phyloP scores from a whole-genome alignment of 2,329 filamentous ascomycete species.

The Aspergillus fischeri region DNA sequence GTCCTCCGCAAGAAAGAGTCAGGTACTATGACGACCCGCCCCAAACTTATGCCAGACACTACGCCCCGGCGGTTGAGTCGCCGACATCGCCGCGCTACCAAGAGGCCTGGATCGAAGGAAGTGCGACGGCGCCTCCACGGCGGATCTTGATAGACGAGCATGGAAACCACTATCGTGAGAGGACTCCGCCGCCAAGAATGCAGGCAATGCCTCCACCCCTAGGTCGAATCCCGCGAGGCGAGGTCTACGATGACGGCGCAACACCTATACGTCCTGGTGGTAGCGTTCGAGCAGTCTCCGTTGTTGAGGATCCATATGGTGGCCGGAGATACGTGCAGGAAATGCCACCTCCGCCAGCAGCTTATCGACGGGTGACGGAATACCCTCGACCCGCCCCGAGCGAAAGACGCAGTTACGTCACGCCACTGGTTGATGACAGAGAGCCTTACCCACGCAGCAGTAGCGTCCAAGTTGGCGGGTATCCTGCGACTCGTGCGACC shows the following conservation, averaged over 20 bases:
- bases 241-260: conserved; percentile 32
- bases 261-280: conserved; percentile 23
- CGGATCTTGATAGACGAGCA: conserved; percentile 77
- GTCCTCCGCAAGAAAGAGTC: conserved; percentile 32
- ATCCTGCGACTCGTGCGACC: conserved; percentile 31
- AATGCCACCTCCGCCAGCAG: conserved; percentile 40
- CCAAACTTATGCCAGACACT: conserved; percentile 30
- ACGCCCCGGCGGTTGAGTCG: conserved; percentile 35
- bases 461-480: conserved; percentile 42
- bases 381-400: conserved; percentile 27
- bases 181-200: conserved; percentile 39
- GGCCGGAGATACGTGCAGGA: conserved; percentile 41
- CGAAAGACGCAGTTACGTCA: conserved; percentile 30
- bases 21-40: conserved; percentile 38
- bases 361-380: conserved; percentile 40
- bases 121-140: conserved; percentile 52
- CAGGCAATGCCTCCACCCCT: conserved; percentile 31
- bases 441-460: conserved; percentile 33
- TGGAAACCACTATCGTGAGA: conserved; percentile 72
- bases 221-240: conserved; percentile 27
- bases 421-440: conserved; percentile 29
- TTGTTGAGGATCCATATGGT: conserved; percentile 40
- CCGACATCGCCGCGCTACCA: conserved; percentile 33
- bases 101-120: conserved; percentile 40
- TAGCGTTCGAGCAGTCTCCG: conserved; percentile 38